Base-by-base conservation (phyloP, 2,329 filamentous ascomycete genomes). In the Botryotinia convoluta region DNA sequence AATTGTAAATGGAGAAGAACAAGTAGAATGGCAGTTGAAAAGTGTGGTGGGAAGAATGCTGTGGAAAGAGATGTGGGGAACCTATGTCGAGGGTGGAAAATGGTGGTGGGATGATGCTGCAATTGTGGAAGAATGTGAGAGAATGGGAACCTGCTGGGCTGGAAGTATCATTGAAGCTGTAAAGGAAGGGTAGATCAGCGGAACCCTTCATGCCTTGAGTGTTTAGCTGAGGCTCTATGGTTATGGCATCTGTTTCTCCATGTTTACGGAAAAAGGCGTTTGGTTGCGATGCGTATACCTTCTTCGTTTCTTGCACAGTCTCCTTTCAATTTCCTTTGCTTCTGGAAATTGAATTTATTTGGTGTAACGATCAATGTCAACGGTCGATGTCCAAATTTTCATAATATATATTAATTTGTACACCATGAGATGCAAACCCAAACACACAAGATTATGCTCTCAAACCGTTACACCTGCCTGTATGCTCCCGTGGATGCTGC, bases 31-130 rank as follows among this genome's bases (percentile, higher is more conserved):
- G 35, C 69, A 89, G 77, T 82, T 90, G 5, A 85, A 85, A 72
- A 87, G 84, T 72, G 79, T 86, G 3, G 83, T 88, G 1, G 88
- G 87, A 0, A 84, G 87, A 51, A 85, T 88, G 83, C 81, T 91
- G 29, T 91, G 89, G 89, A 84, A 85, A 77, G 86, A 90, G 77
- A 84, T 88, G 20, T 91, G 89, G 89, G 88, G 89, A 18, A 20
- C 48, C 7, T 81, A 75, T 73, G 79, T 80, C 14, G 74, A 78
- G 62, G 79, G 75, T 3, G 73, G 84, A 10, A 82, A 79, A 61
- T 90, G 88, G 88, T 91, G 89, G 89, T 91, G 89, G 89, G 87
- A 91, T 60, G 86, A 90, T 45, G 80, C 82, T 20, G 83, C 81
- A 1, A 88, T 87, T 73, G 81, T 89, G 3, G 83, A 86, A 59